Evolutionary conservation across 1,139 yeast genomes (phyloP), one percentile per base, ranked within the genome.

Genomic region (Candida pseudoviswanathii): DNA sequence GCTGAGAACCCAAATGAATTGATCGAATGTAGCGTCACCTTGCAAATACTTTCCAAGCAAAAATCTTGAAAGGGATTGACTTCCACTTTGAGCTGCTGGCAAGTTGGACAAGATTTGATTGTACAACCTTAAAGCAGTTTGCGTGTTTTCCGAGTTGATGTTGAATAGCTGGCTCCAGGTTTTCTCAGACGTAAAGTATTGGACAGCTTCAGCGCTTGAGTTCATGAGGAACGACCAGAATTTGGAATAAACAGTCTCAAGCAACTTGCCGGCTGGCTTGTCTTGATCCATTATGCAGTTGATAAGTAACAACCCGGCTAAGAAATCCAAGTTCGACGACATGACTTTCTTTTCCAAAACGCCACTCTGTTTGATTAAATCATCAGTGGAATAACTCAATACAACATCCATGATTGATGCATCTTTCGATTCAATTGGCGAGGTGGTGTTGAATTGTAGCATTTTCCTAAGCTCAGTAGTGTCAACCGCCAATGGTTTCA

Each of bases 281-380:
- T 67, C 70, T 0, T 57, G 39, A 10, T 40, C 29, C 2, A 72
- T 48, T 4, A 76, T 49, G 2, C 64, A 55, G 10, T 60, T 55
- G 5, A 81, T 51, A 54, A 82, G 71, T 42, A 64, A 62, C 1
- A 81, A 50, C 1, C 79, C 59, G 2, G 77, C 81, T 29, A 78
- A 69, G 25, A 77, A 66, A 58, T 84, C 89, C 43, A 78, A 56
- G 40, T 75, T 74, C 7, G 77, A 63, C 3, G 71, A 64, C 4
- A 83, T 77, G 24, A 73, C 59, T 48, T 74, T 70, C 25, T 58
- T 57, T n/a, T 53, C 59, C 3, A 60, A 40, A 2, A 32, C n/a
- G n/a, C 36, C 36, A 4, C 42, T 42, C 27, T 54, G 53, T 6
- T 53, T 48, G 25, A 52, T 47, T 24, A 73, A 49, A 30, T 58